Percentiles rank a stretch among this genome's conserved stretches.
Conservation (phyloP, 1,284 basidiomycete species). For the Ganoderma resinaceum region DNA sequence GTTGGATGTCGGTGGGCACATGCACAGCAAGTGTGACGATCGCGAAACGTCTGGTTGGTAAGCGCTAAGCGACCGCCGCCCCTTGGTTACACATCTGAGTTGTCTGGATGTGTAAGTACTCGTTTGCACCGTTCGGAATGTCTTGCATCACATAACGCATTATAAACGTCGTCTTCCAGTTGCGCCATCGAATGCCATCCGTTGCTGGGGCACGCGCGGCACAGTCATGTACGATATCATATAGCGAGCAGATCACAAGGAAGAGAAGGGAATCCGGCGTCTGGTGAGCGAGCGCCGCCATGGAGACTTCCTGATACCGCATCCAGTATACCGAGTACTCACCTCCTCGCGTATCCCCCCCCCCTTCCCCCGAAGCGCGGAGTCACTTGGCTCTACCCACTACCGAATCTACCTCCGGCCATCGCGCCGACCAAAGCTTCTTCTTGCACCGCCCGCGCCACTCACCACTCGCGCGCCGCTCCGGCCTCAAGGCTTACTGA, state of each 20-base stretch:
- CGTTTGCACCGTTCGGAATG: neutral
- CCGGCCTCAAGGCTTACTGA: no score
- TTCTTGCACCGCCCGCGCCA: neutral
- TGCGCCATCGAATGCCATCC: neutral
- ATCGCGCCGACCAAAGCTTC: neutral
- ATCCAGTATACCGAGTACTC: slow-evolving; percentile 2
- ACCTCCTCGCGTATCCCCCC: neutral
- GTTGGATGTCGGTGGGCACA: neutral
- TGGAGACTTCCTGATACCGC: neutral
- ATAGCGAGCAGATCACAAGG: neutral
- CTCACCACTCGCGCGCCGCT: neutral
- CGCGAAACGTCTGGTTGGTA: neutral
- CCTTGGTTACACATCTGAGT: slow-evolving; percentile 1
- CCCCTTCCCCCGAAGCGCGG: neutral
- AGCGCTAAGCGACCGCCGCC: neutral
- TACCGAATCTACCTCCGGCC: neutral
- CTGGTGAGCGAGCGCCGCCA: neutral
- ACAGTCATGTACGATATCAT: neutral
- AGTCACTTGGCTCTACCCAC: neutral
- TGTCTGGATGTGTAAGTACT: neutral
- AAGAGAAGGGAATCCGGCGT: neutral
- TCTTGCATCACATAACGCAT: neutral
- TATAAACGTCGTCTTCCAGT: neutral
- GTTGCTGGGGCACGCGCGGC: neutral
- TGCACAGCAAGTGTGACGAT: slow-evolving; percentile 1